Evolutionary conservation across 768 basidiomycete genomes (phyloP), one percentile per base, ranked within the genome.

Genomic region (Lentinula detonsa): DNA sequence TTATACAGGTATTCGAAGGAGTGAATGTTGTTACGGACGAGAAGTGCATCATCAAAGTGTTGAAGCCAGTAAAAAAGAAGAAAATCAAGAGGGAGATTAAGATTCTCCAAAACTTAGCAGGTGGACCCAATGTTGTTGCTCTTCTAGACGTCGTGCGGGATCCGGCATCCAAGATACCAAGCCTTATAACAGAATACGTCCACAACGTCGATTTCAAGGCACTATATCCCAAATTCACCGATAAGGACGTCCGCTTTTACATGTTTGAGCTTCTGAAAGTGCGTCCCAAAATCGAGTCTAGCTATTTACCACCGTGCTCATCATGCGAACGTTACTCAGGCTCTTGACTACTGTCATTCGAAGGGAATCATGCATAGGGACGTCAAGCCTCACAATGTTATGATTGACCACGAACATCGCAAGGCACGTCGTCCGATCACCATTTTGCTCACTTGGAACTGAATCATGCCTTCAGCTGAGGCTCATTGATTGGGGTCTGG

Each of bases 21-120:
- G 85, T 96, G 69, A 92, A 95, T 72, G 86, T 94, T 63, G 85
- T 90, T 56, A 90, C 88, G 63, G 91, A 93, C 68, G 90, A 92
- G 75, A 95, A 95, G 76, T 95, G 94, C 73, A 96, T 96, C 74
- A 95, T 98, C 78, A 98, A 98, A 74, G 96, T 98, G 35, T 82
- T 98, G 66, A 98, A 98, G 74, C 96, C 96, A 0, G 95, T 98
- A 43, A 98, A 98, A 84, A 98, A 98, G 86, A 98, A 98, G 85
- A 98, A 98, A 78, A 98, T 98, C 76, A 98, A 98, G 78, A 84
- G 96, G 64, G 96, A 98, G 77, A 97, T 98, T 73, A 98, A 98
- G 81, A 96, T 98, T 69, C 77, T 98, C 28, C 94, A 95, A 75
- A 97, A 98, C 72, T 81, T 98, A 34, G 93, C 95, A 0, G 95